A percentile compares a stretch with the other conserved stretches of the same genome.
Conservation (phyloP, 345 rosid genomes). For the Cardamine chenopodiifolia region DNA sequence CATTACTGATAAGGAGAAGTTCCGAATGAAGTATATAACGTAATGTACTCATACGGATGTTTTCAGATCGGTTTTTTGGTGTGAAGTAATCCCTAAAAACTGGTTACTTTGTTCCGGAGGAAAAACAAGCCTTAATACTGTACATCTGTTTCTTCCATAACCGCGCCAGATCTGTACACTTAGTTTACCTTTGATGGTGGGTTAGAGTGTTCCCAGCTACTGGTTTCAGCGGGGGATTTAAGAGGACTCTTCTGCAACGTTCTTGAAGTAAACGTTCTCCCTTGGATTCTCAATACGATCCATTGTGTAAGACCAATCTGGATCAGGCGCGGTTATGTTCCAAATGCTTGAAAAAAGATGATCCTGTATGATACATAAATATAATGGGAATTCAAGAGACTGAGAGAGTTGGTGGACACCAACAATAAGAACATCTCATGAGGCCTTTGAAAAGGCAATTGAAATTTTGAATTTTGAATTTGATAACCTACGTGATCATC, state of each 20-base stretch:
- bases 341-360: conserved; percentile 63
- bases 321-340: conserved; percentile 66
- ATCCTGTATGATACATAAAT: conserved; percentile 53
- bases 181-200: conserved; percentile 42
- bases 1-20: conserved; percentile 15
- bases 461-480: neutral
- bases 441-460: neutral
- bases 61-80: neutral
- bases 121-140: conserved; percentile 37
- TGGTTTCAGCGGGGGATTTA: conserved; percentile 14
- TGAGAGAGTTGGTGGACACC: neutral
- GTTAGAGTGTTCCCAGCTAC: conserved; percentile 56
- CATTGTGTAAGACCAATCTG: conserved; percentile 77
- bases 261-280: conserved; percentile 45
- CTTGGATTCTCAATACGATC: conserved; percentile 59
- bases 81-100: conserved; percentile 55
- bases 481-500: conserved; percentile 60
- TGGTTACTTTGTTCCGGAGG: conserved; percentile 50
- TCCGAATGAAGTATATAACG: conserved; percentile 33
- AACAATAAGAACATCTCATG: conserved; percentile 2
- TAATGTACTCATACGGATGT: conserved; percentile 36
- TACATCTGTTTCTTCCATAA: conserved; percentile 44
- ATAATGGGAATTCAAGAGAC: neutral
- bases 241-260: conserved; percentile 35
- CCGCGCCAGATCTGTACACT: conserved; percentile 56